Conservation (phyloP, 352 stramenopile species). For the Phytopythium oedochilum region DNA sequence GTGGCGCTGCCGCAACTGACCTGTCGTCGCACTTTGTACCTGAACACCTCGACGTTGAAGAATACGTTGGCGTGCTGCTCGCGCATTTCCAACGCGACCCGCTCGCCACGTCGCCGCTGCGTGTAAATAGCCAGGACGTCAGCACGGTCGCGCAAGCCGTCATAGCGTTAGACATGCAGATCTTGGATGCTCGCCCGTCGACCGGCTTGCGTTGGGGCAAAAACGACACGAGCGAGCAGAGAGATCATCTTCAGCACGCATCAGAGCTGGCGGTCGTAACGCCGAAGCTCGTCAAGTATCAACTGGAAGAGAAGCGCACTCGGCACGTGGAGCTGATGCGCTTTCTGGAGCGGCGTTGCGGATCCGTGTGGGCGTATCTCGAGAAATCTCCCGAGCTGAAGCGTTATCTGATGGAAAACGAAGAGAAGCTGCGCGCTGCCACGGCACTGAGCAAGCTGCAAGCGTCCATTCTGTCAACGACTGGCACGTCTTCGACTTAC, state of each 20-base stretch:
- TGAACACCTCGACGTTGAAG: conserved; percentile 39
- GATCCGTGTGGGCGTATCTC: conserved; percentile 55
- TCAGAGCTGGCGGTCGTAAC: conserved; percentile 40
- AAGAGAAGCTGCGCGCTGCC: conserved; percentile 74
- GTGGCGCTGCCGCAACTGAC: background rate
- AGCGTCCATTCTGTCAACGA: conserved; percentile 37
- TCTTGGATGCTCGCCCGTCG: conserved; percentile 76
- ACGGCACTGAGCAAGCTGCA: conserved; percentile 78
- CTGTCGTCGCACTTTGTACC: conserved; percentile 27
- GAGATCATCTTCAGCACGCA: conserved; percentile 8
- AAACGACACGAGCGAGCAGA: conserved; percentile 19
- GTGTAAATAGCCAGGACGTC: conserved; percentile 39
- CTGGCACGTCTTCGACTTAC: background rate
- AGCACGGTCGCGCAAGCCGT: conserved; percentile 49
- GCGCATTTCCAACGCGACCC: conserved; percentile 57
- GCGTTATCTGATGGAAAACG: conserved; percentile 51
- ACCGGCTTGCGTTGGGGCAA: conserved; percentile 79
- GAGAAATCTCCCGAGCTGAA: conserved; percentile 43
- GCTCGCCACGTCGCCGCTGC: conserved; percentile 31
- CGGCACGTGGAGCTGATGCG: conserved; percentile 52
- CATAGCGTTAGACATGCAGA: conserved; percentile 55
- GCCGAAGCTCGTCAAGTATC: conserved; percentile 81
- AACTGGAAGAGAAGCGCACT: conserved; percentile 75
- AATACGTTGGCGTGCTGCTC: conserved; percentile 50
- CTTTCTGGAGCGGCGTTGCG: conserved; percentile 65